phyloP scores from a whole-genome alignment of 2,329 filamentous ascomycete species.

The Aspergillus fischeri region DNA sequence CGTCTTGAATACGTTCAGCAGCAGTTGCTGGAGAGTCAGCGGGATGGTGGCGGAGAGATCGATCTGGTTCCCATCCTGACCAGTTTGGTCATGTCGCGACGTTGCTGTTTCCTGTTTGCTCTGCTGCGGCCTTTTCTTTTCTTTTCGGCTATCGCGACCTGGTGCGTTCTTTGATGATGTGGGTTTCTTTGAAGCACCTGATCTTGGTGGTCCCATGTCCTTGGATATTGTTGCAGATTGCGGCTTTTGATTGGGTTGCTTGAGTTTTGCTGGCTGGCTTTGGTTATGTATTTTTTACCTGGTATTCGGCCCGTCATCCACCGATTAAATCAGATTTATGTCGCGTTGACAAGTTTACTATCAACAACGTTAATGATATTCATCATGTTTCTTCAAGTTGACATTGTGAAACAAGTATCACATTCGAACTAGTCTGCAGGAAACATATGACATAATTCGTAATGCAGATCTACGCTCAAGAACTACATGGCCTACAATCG shows the following conservation, averaged over 20 bases:
- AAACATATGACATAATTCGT: background rate
- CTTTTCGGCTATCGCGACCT: slow-evolving; percentile 5
- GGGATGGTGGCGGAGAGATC: slow-evolving; percentile 39
- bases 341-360: no score
- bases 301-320: background rate
- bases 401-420: background rate
- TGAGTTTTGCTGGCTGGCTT: background rate
- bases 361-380: background rate
- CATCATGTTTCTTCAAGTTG: background rate
- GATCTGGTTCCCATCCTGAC: slow-evolving; percentile 6
- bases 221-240: background rate
- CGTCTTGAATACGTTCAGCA: slow-evolving; percentile 69
- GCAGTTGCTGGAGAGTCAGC: slow-evolving; percentile 59
- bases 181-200: slow-evolving; percentile 1
- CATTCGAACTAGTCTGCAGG: background rate
- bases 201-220: slow-evolving; percentile 10
- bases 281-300: background rate
- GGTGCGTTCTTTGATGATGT: background rate
- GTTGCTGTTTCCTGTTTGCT: slow-evolving; percentile 1
- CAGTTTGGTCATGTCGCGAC: slow-evolving; percentile 1
- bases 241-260: background rate
- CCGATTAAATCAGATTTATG: background rate
- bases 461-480: background rate
- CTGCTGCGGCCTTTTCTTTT: slow-evolving; percentile 9
- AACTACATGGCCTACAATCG: background rate